Conservation (phyloP, 352 stramenopile species). For the Aphanomyces stellatus region DNA sequence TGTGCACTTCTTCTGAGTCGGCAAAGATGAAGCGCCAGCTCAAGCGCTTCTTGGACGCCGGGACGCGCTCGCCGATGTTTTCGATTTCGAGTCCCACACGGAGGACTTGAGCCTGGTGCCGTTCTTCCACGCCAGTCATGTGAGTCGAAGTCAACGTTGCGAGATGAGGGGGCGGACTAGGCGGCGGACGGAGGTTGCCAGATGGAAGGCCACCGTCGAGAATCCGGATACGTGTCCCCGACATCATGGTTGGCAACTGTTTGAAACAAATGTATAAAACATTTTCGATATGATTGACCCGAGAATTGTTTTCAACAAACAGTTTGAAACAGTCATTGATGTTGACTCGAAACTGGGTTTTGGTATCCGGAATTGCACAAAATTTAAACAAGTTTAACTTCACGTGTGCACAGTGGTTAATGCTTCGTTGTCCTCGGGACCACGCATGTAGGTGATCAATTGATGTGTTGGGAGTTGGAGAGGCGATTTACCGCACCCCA, state of each 20-base stretch:
- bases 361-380: too few species aligned
- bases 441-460: too few species aligned
- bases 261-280: too few species aligned
- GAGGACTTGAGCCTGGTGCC: background rate
- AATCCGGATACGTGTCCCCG: background rate
- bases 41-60: constrained; percentile 78
- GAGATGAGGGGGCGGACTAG: background rate
- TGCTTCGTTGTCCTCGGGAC: too few species aligned
- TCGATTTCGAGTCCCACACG: constrained; percentile 43
- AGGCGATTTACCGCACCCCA: too few species aligned
- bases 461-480: too few species aligned
- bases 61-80: constrained; percentile 72
- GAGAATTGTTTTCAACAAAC: too few species aligned
- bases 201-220: background rate
- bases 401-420: too few species aligned
- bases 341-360: too few species aligned
- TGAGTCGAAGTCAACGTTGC: background rate
- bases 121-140: background rate
- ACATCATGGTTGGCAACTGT: background rate
- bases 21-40: constrained; percentile 78
- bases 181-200: background rate
- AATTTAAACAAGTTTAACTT: too few species aligned
- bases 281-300: too few species aligned
- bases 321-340: too few species aligned
- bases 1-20: constrained; percentile 69